phyloP scores from a whole-genome alignment of 2,329 filamentous ascomycete species.

The Fusarium sp. region DNA sequence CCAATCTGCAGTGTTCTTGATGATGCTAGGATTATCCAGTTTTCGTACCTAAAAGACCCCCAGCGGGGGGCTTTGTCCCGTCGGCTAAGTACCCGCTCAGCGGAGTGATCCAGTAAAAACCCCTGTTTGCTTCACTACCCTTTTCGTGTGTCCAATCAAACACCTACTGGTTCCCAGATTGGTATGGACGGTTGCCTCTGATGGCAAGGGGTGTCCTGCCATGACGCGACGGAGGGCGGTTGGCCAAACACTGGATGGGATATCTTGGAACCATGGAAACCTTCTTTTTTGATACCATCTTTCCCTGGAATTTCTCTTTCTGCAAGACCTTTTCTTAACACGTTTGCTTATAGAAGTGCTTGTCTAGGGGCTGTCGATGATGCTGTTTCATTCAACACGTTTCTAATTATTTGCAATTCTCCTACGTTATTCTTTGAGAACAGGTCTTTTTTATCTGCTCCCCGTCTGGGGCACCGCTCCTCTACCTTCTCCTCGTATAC shows the following conservation, averaged over 20 bases:
- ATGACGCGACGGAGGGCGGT: slow-evolving; percentile 36
- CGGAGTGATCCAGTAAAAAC: background rate
- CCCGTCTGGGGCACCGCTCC: slow-evolving; percentile 28
- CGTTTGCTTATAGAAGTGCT: slow-evolving; percentile 3
- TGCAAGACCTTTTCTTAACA: background rate
- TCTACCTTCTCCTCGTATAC: background rate
- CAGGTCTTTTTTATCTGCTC: background rate
- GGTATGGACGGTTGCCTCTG: slow-evolving; percentile 1
- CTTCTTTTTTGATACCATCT: slow-evolving; percentile 3
- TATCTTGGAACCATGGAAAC: slow-evolving; percentile 35
- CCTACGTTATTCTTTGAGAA: slow-evolving; percentile 5
- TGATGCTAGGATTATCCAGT: background rate
- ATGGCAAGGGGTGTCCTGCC: slow-evolving; percentile 25
- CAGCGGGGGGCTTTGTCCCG: background rate
- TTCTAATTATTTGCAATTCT: slow-evolving; percentile 16
- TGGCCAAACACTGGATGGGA: slow-evolving; percentile 24
- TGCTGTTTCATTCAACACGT: slow-evolving; percentile 7
- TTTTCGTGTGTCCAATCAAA: background rate
- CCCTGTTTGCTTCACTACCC: background rate
- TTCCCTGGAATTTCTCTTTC: background rate
- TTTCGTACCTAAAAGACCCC: background rate
- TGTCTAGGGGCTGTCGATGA: background rate
- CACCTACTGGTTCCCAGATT: background rate
- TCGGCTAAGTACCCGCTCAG: slow-evolving; percentile 6
- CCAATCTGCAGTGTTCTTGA: too few relatives aligned